phyloP scores from a whole-genome alignment of 2,329 filamentous ascomycete species.

The Bisporella sp. region DNA sequence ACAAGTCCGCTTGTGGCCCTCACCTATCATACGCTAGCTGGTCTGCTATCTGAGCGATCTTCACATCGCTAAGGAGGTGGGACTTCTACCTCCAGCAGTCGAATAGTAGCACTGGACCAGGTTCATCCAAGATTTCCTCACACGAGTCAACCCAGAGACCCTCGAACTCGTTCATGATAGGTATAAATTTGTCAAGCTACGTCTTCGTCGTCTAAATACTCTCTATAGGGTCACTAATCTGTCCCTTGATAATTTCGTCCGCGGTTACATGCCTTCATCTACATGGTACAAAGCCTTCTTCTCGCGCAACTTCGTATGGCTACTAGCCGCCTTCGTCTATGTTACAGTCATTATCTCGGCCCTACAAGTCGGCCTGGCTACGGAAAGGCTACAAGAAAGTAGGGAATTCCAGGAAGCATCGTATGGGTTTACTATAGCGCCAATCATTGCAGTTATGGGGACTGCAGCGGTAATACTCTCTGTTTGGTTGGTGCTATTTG shows the following conservation, averaged over 20 bases:
- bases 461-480: no score
- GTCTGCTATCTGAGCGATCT: constrained; percentile 31
- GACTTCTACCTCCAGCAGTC: constrained; percentile 20
- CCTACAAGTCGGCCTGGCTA: constrained; percentile 42
- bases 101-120: constrained; percentile 18
- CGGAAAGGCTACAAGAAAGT: constrained; percentile 27
- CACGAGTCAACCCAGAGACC: not conserved
- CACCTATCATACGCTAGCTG: constrained; percentile 28
- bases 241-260: not conserved
- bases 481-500: no score
- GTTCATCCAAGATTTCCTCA: constrained; percentile 13
- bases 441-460: constrained; percentile 28
- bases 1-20: constrained; percentile 22
- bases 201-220: constrained; percentile 25
- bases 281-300: constrained; percentile 35
- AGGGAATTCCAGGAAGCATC: constrained; percentile 35
- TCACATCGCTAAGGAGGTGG: constrained; percentile 25
- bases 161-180: constrained; percentile 17
- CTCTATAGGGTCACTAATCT: not conserved
- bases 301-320: constrained; percentile 34
- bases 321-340: constrained; percentile 35
- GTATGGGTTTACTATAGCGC: constrained; percentile 42
- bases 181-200: constrained; percentile 30
- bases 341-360: constrained; percentile 39
- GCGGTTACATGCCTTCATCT: constrained; percentile 7